A percentile compares a stretch with the other conserved stretches of the same genome.
Evolutionary conservation across 2,329 filamentous ascomycete species (phyloP).

Genomic region (Sporothrix dimorphospora): DNA sequence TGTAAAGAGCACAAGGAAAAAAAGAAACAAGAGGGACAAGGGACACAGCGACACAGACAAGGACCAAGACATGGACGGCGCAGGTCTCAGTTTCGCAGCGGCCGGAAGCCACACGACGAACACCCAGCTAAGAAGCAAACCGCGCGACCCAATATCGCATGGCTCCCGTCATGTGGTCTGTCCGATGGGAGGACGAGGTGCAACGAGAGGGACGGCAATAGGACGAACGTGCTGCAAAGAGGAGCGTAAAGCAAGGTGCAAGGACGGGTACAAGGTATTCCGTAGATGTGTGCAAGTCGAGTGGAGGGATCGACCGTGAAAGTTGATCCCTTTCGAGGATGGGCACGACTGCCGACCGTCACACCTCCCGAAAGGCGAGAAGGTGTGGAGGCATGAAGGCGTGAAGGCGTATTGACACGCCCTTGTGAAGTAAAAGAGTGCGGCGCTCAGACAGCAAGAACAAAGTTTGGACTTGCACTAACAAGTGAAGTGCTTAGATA

Average conservation of each 20-base stretch:
- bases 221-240: no score
- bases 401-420: neutral
- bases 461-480: neutral
- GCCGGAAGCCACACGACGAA: conserved; percentile 6
- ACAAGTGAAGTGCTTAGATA: neutral
- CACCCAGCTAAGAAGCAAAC: neutral
- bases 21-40: conserved; percentile 8
- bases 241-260: no score
- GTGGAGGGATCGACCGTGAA: neutral
- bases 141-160: conserved; percentile 4
- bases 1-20: neutral
- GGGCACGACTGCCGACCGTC: conserved; percentile 19
- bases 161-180: conserved; percentile 17
- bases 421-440: neutral
- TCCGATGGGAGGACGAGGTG: neutral
- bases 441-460: neutral
- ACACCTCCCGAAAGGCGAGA: neutral
- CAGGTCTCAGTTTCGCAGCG: neutral
- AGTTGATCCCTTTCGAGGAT: conserved; percentile 11
- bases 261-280: neutral
- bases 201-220: no score
- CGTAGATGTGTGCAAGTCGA: neutral
- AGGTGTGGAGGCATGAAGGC: no score
- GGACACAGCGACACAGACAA: neutral
- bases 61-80: neutral